Conservation (phyloP, 345 rosid genomes). For the Cardamine occulta region DNA sequence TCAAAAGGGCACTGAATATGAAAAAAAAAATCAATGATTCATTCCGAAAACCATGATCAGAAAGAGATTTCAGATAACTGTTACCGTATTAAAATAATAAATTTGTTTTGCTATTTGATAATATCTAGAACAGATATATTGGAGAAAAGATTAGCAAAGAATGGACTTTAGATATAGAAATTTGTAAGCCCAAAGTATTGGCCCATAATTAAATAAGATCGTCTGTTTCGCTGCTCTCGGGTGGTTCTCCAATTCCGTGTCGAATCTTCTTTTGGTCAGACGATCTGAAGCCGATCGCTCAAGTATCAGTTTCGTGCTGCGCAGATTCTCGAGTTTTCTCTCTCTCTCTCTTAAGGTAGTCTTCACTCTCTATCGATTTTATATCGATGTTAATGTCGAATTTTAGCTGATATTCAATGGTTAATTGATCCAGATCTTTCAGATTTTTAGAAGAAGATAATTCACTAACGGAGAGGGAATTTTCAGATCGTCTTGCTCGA, state of each 20-base stretch:
- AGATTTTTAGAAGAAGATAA: constrained; percentile 7
- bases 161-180: not conserved
- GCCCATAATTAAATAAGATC: constrained; percentile 22
- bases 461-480: constrained; percentile 2
- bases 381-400: not conserved
- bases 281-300: constrained; percentile 43
- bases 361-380: not conserved
- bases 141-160: not conserved
- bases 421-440: constrained; percentile 41
- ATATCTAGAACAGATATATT: not conserved
- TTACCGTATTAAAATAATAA: too few species aligned
- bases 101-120: not conserved
- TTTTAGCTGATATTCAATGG: constrained; percentile 15
- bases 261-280: constrained; percentile 33
- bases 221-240: constrained; percentile 26
- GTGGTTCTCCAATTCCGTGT: constrained; percentile 24
- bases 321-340: constrained; percentile 24
- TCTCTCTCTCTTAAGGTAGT: constrained; percentile 35
- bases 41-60: too few species aligned
- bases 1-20: not conserved
- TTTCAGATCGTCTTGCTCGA: constrained; percentile 30
- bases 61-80: not conserved
- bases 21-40: not conserved
- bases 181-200: constrained; percentile 6
- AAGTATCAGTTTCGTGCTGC: constrained; percentile 38